Base-by-base conservation (phyloP, 177 flowering plant genomes). In the Vitis hybrid region DNA sequence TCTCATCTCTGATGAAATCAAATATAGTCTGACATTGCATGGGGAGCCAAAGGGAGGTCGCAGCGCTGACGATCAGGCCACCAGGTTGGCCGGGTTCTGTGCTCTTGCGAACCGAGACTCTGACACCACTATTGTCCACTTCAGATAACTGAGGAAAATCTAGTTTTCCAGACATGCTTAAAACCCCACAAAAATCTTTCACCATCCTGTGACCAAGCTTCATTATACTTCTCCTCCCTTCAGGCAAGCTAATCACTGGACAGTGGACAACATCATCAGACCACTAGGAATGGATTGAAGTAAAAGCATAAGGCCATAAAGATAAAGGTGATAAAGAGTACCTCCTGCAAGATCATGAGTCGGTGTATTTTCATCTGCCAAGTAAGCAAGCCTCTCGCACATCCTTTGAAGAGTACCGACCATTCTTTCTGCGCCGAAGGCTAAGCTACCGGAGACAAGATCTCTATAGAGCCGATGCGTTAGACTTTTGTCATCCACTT, bases 401-500 rank as follows among this genome's bases (percentile, higher is more conserved):
- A 86, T 82, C 71, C 93, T 83, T 66, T 86, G 90, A 62, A 93
- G 91, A 14, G 86, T 74, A 15, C 81, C 72, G 50, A 90, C 72
- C 97, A 95, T 90, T 65, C 93, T 66, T 68, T 81, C 82, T 48
- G 95, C 93, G 52, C 97, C 93, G 68, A 83, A 93, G 51, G 93
- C 92, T 20, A 80, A 22, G 52, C 84, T 78, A 65, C 80, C 78
- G 10, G 75, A 64, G 31, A 90, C 59, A n/a, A 88, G 78, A 66
- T 91, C 92, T 76, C 86, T 76, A 63, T 82, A 91, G 10, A 91
- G 83, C 59, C 78, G 70, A 74, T 90, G 86, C 22, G 80, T 77
- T 15, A 75, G 79, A 13, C 68, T 65, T 73, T 63, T 86, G 10
- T 88, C 92, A 75, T 89, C 95, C 5, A 90, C 79, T 83, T 90